These are phyloP conservation scores for Sphaerostilbella broomeana DNA, from an alignment of 2,329 filamentous ascomycete species.

Conservation along the genomic window DNA sequence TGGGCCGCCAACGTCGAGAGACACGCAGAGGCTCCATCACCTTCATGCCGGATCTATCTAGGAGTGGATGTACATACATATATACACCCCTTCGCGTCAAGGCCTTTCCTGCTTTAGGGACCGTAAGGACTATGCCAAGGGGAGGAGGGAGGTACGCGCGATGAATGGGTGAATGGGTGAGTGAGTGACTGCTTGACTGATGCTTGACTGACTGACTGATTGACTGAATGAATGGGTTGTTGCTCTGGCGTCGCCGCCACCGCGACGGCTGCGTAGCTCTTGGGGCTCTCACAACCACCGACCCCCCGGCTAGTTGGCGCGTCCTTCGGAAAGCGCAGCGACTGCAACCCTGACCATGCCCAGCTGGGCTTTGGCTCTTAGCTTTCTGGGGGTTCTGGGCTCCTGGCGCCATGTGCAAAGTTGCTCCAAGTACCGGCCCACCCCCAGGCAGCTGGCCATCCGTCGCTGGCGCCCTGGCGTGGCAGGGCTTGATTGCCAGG, in stretches of 20 bases:
- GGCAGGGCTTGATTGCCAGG: constrained; percentile 12
- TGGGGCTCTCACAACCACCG: constrained; percentile 1
- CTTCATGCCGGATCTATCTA: too few relatives aligned
- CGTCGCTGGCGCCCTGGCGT: constrained; percentile 13
- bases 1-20: too few relatives aligned
- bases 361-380: constrained; percentile 10
- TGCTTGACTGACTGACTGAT: too few relatives aligned
- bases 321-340: constrained; percentile 8
- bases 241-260: constrained; percentile 2
- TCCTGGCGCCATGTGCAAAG: constrained; percentile 1
- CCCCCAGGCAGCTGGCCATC: constrained; percentile 13
- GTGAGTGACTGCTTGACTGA: too few relatives aligned
- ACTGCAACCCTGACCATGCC: constrained; percentile 10
- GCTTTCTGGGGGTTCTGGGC: not conserved
- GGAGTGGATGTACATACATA: too few relatives aligned
- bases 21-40: constrained; percentile 9
- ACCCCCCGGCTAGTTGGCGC: constrained; percentile 2
- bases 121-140: too few relatives aligned
- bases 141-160: too few relatives aligned
- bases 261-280: constrained; percentile 8
- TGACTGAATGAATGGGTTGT: too few relatives aligned
- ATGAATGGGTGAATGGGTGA: too few relatives aligned
- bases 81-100: too few relatives aligned
- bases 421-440: constrained; percentile 10
- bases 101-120: too few relatives aligned